These are phyloP conservation scores for Eugenia klotzschiana DNA, from an alignment of 441 rosid species.

Conservation along the genomic window DNA sequence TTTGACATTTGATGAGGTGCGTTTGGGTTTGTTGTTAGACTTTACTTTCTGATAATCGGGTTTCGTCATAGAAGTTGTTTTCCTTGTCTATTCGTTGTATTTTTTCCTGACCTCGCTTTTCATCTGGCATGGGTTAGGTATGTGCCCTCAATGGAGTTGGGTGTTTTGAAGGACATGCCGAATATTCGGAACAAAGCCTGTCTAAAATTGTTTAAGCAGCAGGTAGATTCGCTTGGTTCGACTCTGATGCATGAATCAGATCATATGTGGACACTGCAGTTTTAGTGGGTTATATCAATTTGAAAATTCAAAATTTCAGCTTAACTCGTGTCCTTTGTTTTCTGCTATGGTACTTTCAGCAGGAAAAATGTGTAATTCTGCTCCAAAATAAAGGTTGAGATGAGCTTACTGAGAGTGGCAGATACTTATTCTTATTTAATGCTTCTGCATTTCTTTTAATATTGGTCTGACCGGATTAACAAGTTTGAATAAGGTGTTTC, in stretches of 20 bases:
- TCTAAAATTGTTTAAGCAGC: constrained; percentile 49
- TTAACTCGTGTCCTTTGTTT: not conserved
- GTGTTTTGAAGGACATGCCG: constrained; percentile 50
- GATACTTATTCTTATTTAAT: not conserved
- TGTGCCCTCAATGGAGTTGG: constrained; percentile 64
- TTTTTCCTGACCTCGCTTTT: not conserved
- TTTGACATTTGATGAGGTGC: not conserved
- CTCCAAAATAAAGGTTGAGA: not conserved
- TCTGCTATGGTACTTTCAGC: not conserved
- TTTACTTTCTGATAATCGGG: not conserved
- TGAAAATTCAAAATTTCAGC: not conserved
- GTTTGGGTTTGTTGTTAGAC: not conserved
- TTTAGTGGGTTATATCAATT: not conserved
- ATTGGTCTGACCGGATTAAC: not conserved
- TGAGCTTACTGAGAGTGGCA: not conserved
- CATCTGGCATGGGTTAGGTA: constrained; percentile 21
- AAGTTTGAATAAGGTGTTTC: not conserved
- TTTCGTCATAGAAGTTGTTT: not conserved
- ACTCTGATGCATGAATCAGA: not conserved
- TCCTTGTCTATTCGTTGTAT: not conserved
- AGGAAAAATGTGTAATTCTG: not conserved
- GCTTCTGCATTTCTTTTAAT: not conserved
- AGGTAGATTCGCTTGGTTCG: constrained; percentile 18
- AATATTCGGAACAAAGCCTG: constrained; percentile 55
- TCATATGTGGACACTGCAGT: not conserved